These are phyloP conservation scores for Rheum nobile DNA, from an alignment of 148 eudicot genomes.

Conservation along the genomic window DNA sequence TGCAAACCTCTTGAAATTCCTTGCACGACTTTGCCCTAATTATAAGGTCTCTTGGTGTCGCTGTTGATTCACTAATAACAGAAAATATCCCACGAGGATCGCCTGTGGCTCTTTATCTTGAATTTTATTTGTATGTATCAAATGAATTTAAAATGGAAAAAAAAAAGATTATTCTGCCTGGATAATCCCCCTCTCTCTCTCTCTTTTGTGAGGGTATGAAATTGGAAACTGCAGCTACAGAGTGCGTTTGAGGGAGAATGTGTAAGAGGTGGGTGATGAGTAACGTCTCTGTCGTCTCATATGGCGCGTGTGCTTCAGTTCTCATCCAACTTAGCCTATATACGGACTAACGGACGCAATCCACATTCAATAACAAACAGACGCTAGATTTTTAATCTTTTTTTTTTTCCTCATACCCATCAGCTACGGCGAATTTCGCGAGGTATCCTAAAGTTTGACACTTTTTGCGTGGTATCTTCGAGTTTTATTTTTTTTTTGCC, in stretches of 20 bases:
- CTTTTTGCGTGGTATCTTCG: too few relatives aligned
- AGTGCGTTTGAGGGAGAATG: neutral
- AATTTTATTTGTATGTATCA: neutral
- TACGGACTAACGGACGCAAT: too few relatives aligned
- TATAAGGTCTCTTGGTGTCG: neutral
- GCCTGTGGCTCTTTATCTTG: neutral
- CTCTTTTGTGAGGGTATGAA: neutral
- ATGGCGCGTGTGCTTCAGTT: neutral
- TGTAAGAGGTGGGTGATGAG: conserved; percentile 1
- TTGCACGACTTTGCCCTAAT: neutral
- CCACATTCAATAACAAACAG: too few relatives aligned
- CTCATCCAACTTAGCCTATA: neutral
- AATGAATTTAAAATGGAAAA: neutral
- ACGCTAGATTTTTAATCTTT: too few relatives aligned
- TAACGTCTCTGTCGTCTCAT: neutral
- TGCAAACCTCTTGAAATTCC: neutral
- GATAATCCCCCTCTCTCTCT: neutral
- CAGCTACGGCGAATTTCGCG: too few relatives aligned
- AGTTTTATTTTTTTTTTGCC: too few relatives aligned
- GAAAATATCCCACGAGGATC: neutral
- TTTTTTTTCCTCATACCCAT: too few relatives aligned
- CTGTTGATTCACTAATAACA: neutral
- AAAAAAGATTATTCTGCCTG: neutral
- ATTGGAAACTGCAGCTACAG: neutral
- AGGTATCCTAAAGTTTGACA: too few relatives aligned